phyloP scores from a whole-genome alignment of 352 stramenopile species.

The Pythium myriotylum region DNA sequence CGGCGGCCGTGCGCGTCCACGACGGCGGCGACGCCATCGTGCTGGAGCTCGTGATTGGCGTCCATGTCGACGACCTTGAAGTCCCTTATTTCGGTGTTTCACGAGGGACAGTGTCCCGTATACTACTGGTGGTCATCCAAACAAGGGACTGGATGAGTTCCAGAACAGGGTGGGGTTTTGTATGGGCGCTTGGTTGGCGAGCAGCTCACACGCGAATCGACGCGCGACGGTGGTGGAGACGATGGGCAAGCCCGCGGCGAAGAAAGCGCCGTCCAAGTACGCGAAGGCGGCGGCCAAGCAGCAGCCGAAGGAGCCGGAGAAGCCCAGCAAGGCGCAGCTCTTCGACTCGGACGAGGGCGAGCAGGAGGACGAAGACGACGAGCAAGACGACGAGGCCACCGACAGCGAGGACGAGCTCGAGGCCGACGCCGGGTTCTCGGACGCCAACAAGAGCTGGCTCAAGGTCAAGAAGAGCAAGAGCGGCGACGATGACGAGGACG shows the following conservation, averaged over 20 bases:
- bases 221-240: too few relatives aligned
- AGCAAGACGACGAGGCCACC: constrained; percentile 50
- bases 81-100: constrained; percentile 19
- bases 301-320: constrained; percentile 32
- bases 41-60: background rate
- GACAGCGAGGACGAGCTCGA: constrained; percentile 48
- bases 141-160: too few relatives aligned
- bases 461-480: constrained; percentile 67
- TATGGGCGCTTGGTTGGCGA: background rate
- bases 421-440: constrained; percentile 60
- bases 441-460: constrained; percentile 87
- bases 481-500: constrained; percentile 36
- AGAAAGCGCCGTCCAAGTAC: constrained; percentile 67
- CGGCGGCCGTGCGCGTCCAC: constrained; percentile 21
- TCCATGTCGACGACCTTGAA: constrained; percentile 5
- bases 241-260: constrained; percentile 27
- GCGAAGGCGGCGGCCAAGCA: constrained; percentile 79
- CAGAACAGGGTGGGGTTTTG: background rate
- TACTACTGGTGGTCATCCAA: too few relatives aligned
- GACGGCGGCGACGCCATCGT: constrained; percentile 3
- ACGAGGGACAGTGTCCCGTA: background rate
- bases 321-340: constrained; percentile 54
- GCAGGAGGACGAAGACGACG: constrained; percentile 27
- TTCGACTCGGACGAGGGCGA: constrained; percentile 69
- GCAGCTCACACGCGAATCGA: constrained; percentile 6